Evolutionary conservation across 768 basidiomycete species (phyloP).

Genomic region (Xerocomellus intermedius): DNA sequence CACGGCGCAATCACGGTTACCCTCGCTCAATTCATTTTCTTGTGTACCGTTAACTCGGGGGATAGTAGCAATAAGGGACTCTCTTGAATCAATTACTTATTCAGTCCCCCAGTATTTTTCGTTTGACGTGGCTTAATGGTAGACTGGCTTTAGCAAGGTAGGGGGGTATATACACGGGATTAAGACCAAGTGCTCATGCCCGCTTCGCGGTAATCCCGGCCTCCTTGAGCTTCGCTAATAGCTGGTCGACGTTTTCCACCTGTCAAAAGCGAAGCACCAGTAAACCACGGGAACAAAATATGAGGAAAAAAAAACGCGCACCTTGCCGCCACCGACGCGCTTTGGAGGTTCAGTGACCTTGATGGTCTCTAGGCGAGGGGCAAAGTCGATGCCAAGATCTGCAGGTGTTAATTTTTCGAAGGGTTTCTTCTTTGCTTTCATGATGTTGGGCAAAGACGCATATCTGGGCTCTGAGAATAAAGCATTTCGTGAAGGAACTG

Average conservation of each 20-base stretch:
- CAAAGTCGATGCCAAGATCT: conserved; percentile 82
- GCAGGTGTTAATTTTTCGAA: conserved; percentile 76
- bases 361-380: conserved; percentile 79
- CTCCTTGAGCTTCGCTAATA: conserved; percentile 85
- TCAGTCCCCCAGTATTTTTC: background rate
- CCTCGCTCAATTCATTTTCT: conserved; percentile 6
- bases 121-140: background rate
- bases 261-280: conserved; percentile 19
- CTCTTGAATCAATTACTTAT: conserved; percentile 22
- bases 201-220: conserved; percentile 54
- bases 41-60: conserved; percentile 12
- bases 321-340: conserved; percentile 91
- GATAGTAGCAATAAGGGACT: conserved; percentile 7
- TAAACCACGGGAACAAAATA: background rate
- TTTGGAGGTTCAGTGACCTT: conserved; percentile 88
- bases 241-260: conserved; percentile 85
- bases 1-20: conserved; percentile 9
- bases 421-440: conserved; percentile 99
- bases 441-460: conserved; percentile 95
- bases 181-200: conserved; percentile 11
- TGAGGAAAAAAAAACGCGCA: conserved; percentile 21
- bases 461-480: conserved; percentile 79
- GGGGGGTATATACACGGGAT: conserved; percentile 2
- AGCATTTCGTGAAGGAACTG: background rate
- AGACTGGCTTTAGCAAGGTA: background rate